These are phyloP conservation scores for Ramalina peruviana DNA, from an alignment of 495 filamentous ascomycete genomes.

Conservation along the genomic window DNA sequence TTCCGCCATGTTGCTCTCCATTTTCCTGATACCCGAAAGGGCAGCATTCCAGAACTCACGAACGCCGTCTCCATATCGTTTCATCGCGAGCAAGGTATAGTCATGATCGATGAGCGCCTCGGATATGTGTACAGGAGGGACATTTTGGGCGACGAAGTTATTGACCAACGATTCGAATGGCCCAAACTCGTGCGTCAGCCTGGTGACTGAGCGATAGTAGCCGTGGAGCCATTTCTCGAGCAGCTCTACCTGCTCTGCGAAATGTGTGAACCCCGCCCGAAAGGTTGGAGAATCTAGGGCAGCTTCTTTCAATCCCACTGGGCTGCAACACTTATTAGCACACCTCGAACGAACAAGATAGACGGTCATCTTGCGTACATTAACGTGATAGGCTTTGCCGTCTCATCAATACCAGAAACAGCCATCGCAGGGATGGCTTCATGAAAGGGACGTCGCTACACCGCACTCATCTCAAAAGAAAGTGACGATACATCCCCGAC, in stretches of 20 bases:
- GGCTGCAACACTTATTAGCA: conserved; percentile 28
- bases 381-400: conserved; percentile 41
- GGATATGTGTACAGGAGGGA: conserved; percentile 55
- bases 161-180: conserved; percentile 56
- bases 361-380: conserved; percentile 27
- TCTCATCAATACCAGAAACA: conserved; percentile 12
- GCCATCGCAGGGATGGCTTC: not conserved
- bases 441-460: not conserved
- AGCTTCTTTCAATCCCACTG: conserved; percentile 87
- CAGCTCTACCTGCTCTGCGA: conserved; percentile 79
- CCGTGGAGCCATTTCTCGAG: conserved; percentile 89
- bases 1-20: conserved; percentile 63
- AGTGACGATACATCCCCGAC: too few relatives aligned
- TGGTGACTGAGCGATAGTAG: conserved; percentile 66
- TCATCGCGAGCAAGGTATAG: conserved; percentile 78
- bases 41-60: conserved; percentile 75
- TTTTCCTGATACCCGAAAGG: conserved; percentile 53
- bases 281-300: conserved; percentile 93
- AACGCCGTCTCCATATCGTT: conserved; percentile 67
- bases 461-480: too few relatives aligned
- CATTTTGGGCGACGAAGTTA: conserved; percentile 55
- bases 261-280: conserved; percentile 75
- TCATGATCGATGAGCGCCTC: conserved; percentile 85
- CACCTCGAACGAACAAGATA: not conserved
- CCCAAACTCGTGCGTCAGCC: conserved; percentile 58